A percentile compares a stretch with the other conserved stretches of the same genome.
phyloP scores from a whole-genome alignment of 1,139 yeast species.

The Diutina scorzettiae region DNA sequence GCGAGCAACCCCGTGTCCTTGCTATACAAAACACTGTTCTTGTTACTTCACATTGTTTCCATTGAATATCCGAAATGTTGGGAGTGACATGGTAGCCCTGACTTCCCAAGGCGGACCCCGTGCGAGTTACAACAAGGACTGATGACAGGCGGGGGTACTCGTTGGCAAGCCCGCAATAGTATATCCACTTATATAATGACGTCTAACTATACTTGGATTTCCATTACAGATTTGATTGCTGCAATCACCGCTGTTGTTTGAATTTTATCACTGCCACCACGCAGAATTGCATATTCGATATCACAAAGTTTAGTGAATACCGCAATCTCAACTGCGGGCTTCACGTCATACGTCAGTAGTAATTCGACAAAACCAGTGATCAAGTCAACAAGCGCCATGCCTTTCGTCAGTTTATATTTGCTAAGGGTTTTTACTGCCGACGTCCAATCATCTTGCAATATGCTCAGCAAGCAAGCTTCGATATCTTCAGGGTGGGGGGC shows the following conservation, averaged over 20 bases:
- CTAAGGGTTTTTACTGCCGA: constrained; percentile 58
- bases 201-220: constrained; percentile 8
- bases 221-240: constrained; percentile 56
- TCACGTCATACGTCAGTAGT: constrained; percentile 54
- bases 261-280: constrained; percentile 85
- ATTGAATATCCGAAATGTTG: too few species aligned
- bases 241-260: constrained; percentile 90
- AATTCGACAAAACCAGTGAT: constrained; percentile 65
- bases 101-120: too few species aligned
- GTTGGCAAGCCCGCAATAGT: too few species aligned
- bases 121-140: too few species aligned
- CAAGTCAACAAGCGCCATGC: constrained; percentile 82
- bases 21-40: too few species aligned
- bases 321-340: constrained; percentile 45
- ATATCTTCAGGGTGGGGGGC: constrained; percentile 88
- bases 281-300: constrained; percentile 79
- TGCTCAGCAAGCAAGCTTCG: constrained; percentile 59
- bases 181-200: too few species aligned
- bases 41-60: too few species aligned
- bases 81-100: too few species aligned
- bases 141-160: too few species aligned
- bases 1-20: too few species aligned
- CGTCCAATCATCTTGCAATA: constrained; percentile 82
- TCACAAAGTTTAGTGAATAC: constrained; percentile 67
- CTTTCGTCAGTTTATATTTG: constrained; percentile 55